phyloP scores from a whole-genome alignment of 352 stramenopile genomes.

The Saprolegnia diclina region DNA sequence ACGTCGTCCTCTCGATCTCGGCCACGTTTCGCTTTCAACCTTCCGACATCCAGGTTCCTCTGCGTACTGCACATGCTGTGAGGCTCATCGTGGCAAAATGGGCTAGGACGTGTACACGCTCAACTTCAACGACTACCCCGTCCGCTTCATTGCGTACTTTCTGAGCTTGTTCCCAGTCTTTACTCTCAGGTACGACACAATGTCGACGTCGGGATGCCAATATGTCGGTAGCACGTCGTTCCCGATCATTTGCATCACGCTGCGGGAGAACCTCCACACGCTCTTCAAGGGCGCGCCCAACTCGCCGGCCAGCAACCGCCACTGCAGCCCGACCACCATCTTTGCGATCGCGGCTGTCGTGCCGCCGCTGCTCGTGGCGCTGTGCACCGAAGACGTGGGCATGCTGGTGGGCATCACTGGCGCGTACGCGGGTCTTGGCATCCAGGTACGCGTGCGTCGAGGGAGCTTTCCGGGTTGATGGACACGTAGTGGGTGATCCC shows the following conservation, averaged over 20 bases:
- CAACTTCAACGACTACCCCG: slow-evolving; percentile 80
- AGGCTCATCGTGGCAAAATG: not conserved
- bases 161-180: slow-evolving; percentile 83
- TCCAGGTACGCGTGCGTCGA: slow-evolving; percentile 48
- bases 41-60: slow-evolving; percentile 65
- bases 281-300: slow-evolving; percentile 48
- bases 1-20: slow-evolving; percentile 69
- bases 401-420: slow-evolving; percentile 85
- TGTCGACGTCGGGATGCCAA: not conserved
- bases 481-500: slow-evolving; percentile 70
- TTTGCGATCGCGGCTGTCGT: slow-evolving; percentile 70
- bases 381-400: slow-evolving; percentile 85
- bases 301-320: slow-evolving; percentile 39
- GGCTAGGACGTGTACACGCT: slow-evolving; percentile 85
- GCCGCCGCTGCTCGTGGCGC: slow-evolving; percentile 69
- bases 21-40: slow-evolving; percentile 76
- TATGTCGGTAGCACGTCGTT: slow-evolving; percentile 66
- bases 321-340: slow-evolving; percentile 33
- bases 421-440: slow-evolving; percentile 77
- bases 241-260: slow-evolving; percentile 79
- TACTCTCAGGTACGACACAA: slow-evolving; percentile 53
- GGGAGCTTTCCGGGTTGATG: slow-evolving; percentile 5
- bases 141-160: slow-evolving; percentile 79
- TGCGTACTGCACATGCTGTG: slow-evolving; percentile 17
- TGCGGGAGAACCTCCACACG: slow-evolving; percentile 77